Evolutionary conservation across 2,329 filamentous ascomycete species (phyloP).

Genomic region (Byssothecium circinans): DNA sequence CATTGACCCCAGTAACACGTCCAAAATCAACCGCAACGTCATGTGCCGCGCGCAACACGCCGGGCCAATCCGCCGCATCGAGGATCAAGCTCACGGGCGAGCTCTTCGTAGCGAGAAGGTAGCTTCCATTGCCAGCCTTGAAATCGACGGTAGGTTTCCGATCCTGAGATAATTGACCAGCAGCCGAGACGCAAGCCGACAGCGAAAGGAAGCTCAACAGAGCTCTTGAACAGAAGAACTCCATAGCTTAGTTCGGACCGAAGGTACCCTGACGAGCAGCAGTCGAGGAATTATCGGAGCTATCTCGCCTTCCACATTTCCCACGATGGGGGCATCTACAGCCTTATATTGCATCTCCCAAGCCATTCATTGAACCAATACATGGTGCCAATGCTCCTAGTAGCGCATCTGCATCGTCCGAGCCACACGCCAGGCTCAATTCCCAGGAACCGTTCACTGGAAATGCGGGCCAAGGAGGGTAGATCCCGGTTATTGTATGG

Average conservation of each 20-base stretch:
- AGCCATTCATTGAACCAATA: conserved; percentile 7
- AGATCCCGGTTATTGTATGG: conserved; percentile 37
- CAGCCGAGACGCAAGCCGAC: conserved; percentile 21
- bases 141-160: conserved; percentile 55
- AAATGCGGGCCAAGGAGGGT: conserved; percentile 33
- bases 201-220: conserved; percentile 29
- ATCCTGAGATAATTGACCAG: conserved; percentile 43
- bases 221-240: conserved; percentile 31
- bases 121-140: conserved; percentile 44
- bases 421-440: not conserved
- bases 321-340: not conserved
- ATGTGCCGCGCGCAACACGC: conserved; percentile 67
- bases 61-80: conserved; percentile 61
- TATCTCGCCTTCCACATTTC: conserved; percentile 15
- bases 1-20: conserved; percentile 67
- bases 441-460: conserved; percentile 20
- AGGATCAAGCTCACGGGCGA: conserved; percentile 36
- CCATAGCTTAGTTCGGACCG: conserved; percentile 23
- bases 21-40: conserved; percentile 71
- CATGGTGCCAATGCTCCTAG: conserved; percentile 26
- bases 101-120: conserved; percentile 32
- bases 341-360: not conserved
- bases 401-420: not conserved
- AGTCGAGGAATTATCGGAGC: conserved; percentile 2
- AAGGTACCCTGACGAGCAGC: too few species aligned